A percentile compares a stretch with the other conserved stretches of the same genome.
phyloP scores from a whole-genome alignment of 352 stramenopile species.

The Globisporangium splendens region DNA sequence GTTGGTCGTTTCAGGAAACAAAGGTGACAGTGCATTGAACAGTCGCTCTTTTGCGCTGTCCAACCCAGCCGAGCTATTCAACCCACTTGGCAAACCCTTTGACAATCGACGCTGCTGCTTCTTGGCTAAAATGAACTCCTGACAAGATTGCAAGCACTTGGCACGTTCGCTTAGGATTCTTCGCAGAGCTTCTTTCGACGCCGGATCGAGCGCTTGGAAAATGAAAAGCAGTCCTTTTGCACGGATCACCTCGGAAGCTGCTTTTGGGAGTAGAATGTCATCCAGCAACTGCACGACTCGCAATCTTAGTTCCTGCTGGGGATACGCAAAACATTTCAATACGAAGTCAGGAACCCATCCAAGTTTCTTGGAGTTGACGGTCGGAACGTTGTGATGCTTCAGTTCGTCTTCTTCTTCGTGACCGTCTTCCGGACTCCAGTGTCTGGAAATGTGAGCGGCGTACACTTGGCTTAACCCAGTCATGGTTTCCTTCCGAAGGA shows the following conservation, averaged over 20 bases:
- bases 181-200: constrained; percentile 66
- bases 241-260: constrained; percentile 38
- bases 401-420: constrained; percentile 18
- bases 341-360: constrained; percentile 82
- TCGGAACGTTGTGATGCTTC: constrained; percentile 29
- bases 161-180: constrained; percentile 62
- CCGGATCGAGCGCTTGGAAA: constrained; percentile 58
- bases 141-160: constrained; percentile 35
- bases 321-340: constrained; percentile 84
- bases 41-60: constrained; percentile 32
- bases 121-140: constrained; percentile 47
- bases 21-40: constrained; percentile 29
- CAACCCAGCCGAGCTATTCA: constrained; percentile 10
- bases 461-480: constrained; percentile 85
- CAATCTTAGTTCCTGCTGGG: constrained; percentile 78
- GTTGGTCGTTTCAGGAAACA: constrained; percentile 60
- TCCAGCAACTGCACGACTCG: constrained; percentile 81
- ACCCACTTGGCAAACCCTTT: constrained; percentile 8
- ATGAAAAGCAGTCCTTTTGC: constrained; percentile 73
- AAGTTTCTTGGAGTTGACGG: constrained; percentile 53
- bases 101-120: constrained; percentile 28
- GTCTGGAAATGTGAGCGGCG: constrained; percentile 56
- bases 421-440: constrained; percentile 35
- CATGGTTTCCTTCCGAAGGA: constrained; percentile 84
- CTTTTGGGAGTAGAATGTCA: constrained; percentile 81